phyloP scores from a whole-genome alignment of 352 stramenopile species.

The Phytophthora cryptogea region DNA sequence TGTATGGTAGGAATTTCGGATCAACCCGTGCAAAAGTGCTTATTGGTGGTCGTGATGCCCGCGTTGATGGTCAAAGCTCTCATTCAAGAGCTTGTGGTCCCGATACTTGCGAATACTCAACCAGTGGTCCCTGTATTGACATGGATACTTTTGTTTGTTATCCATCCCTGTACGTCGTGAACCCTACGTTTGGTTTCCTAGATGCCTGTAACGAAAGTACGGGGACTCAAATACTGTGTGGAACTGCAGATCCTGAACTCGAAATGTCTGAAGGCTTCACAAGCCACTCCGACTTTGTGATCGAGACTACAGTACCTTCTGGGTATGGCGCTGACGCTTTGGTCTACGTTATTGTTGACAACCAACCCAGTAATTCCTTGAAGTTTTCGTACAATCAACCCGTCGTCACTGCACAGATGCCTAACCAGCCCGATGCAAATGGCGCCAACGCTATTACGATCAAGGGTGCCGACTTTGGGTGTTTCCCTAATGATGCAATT shows the following conservation, averaged over 20 bases:
- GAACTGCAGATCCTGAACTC: slow-evolving; percentile 2
- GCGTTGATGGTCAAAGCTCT: slow-evolving; percentile 44
- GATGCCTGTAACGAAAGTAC: slow-evolving; percentile 36
- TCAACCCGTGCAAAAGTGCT: slow-evolving; percentile 40
- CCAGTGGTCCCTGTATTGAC: slow-evolving; percentile 60
- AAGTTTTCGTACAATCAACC: slow-evolving; percentile 65
- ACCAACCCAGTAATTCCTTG: slow-evolving; percentile 53
- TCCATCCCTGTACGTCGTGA: slow-evolving; percentile 45
- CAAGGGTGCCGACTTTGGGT: slow-evolving; percentile 65
- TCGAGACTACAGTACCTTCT: slow-evolving; percentile 47
- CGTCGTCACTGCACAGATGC: slow-evolving; percentile 58
- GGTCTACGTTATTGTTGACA: slow-evolving; percentile 54
- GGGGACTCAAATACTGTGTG: slow-evolving; percentile 40
- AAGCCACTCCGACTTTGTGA: slow-evolving; percentile 54
- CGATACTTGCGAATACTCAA: slow-evolving; percentile 44
- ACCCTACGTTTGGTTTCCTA: slow-evolving; percentile 36
- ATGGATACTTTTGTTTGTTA: slow-evolving; percentile 49
- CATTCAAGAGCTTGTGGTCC: slow-evolving; percentile 41
- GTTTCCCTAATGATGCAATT: slow-evolving; percentile 63
- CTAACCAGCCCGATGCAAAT: slow-evolving; percentile 69
- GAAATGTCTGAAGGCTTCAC: slow-evolving; percentile 38
- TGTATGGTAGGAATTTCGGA: slow-evolving; percentile 74
- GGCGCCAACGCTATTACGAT: slow-evolving; percentile 65
- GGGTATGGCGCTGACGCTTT: slow-evolving; percentile 50
- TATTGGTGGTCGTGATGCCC: slow-evolving; percentile 60